phyloP scores from a whole-genome alignment of 768 basidiomycete genomes.

The Russula vinacea region DNA sequence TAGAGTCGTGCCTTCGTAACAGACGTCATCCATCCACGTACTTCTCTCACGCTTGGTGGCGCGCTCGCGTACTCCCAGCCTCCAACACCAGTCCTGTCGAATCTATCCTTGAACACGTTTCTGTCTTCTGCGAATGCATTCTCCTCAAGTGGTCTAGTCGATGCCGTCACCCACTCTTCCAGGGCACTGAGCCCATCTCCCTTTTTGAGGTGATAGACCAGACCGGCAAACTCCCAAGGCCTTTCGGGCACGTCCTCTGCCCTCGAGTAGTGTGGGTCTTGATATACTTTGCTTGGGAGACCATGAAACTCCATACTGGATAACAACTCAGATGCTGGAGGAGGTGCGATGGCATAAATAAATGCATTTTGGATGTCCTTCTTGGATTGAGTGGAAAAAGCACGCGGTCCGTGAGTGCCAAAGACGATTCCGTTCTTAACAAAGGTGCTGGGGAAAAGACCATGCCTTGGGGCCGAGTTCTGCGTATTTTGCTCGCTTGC shows the following conservation, averaged over 20 bases:
- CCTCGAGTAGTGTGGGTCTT: slow-evolving; percentile 76
- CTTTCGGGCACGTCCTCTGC: slow-evolving; percentile 62
- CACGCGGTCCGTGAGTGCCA: slow-evolving; percentile 20
- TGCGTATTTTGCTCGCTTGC: slow-evolving; percentile 3
- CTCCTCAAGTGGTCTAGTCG: background rate
- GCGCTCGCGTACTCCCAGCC: slow-evolving; percentile 81
- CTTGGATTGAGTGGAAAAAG: slow-evolving; percentile 24
- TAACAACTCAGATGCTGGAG: slow-evolving; percentile 47
- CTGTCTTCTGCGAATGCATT: background rate
- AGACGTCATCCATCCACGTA: slow-evolving; percentile 51
- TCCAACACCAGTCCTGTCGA: slow-evolving; percentile 39
- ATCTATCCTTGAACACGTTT: slow-evolving; percentile 20
- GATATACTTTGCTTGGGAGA: slow-evolving; percentile 63
- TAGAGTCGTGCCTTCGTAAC: slow-evolving; percentile 31
- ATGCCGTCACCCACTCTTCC: slow-evolving; percentile 52
- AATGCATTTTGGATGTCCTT: slow-evolving; percentile 40
- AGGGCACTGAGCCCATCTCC: slow-evolving; percentile 54
- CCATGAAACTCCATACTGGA: slow-evolving; percentile 45
- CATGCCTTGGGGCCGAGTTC: slow-evolving; percentile 2
- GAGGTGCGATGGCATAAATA: slow-evolving; percentile 50
- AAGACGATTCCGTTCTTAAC: slow-evolving; percentile 3
- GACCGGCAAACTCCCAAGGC: slow-evolving; percentile 76
- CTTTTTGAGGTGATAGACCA: slow-evolving; percentile 68
- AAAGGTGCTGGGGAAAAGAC: slow-evolving; percentile 1
- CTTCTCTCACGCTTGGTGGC: slow-evolving; percentile 61